Percentiles rank a stretch among this genome's conserved stretches.
Conservation (phyloP, 495 filamentous ascomycete genomes). For the Hyaloscypha finlandica region DNA sequence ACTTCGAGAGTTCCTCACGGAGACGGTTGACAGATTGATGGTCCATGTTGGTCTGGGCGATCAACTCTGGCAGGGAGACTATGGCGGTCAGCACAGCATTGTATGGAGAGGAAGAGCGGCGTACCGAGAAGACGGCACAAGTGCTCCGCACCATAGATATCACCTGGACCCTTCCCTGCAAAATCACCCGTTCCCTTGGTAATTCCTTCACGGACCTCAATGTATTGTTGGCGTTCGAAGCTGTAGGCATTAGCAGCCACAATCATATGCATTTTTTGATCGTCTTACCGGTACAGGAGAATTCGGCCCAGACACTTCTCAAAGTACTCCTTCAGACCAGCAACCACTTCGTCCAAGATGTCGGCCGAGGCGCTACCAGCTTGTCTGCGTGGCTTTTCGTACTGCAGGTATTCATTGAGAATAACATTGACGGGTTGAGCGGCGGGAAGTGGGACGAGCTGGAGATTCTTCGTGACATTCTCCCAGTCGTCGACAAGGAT, state of each 20-base stretch:
- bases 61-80: conserved; percentile 91
- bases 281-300: conserved; percentile 72
- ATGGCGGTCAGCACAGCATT: conserved; percentile 26
- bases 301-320: conserved; percentile 82
- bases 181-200: conserved; percentile 54
- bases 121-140: conserved; percentile 84
- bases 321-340: conserved; percentile 88
- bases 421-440: conserved; percentile 72
- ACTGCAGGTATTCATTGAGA: conserved; percentile 72
- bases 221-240: conserved; percentile 86
- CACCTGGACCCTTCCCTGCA: conserved; percentile 64
- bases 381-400: conserved; percentile 66
- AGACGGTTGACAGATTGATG: conserved; percentile 81
- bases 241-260: conserved; percentile 32
- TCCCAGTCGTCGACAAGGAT: conserved; percentile 98
- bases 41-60: conserved; percentile 98
- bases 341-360: conserved; percentile 84
- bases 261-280: background rate
- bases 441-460: conserved; percentile 82
- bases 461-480: conserved; percentile 91
- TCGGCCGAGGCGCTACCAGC: conserved; percentile 69
- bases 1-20: conserved; percentile 80
- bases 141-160: conserved; percentile 94
- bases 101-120: conserved; percentile 25
- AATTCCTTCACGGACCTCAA: conserved; percentile 67